Percentiles rank a stretch among this genome's conserved stretches.
Evolutionary conservation across 2,329 filamentous ascomycete genomes (phyloP).

Genomic region (Fusarium penzigii): DNA sequence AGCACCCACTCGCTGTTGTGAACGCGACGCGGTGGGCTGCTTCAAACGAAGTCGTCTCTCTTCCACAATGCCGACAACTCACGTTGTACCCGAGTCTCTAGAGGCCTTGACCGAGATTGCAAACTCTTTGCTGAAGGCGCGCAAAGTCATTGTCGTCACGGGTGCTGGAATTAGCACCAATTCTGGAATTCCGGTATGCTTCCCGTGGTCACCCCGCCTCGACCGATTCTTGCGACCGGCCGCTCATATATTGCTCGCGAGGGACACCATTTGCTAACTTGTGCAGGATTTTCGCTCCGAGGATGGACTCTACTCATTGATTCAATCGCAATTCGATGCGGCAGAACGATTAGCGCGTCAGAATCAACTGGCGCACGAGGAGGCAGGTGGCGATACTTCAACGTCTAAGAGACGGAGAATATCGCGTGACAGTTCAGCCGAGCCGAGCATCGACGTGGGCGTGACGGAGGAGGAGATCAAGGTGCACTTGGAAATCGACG

Average conservation of each 20-base stretch:
- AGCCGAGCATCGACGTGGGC: constrained; percentile 7
- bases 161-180: constrained; percentile 76
- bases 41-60: constrained; percentile 6
- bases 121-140: constrained; percentile 62
- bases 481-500: constrained; percentile 18
- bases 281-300: constrained; percentile 69
- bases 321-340: constrained; percentile 66
- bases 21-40: constrained; percentile 29
- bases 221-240: constrained; percentile 6
- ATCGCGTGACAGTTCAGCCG: constrained; percentile 24
- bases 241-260: background rate
- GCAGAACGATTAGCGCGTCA: constrained; percentile 41
- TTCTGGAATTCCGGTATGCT: constrained; percentile 68
- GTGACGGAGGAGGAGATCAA: constrained; percentile 26
- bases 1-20: constrained; percentile 12
- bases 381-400: constrained; percentile 20
- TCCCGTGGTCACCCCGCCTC: constrained; percentile 3
- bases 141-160: constrained; percentile 71
- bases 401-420: constrained; percentile 37
- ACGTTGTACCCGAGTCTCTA: constrained; percentile 53
- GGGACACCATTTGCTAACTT: constrained; percentile 15
- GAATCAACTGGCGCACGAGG: constrained; percentile 23
- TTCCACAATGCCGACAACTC: constrained; percentile 57
- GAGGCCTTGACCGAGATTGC: constrained; percentile 65
- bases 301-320: constrained; percentile 71